Base-by-base conservation (phyloP, 495 filamentous ascomycete genomes). In the Clohesyomyces aquaticus region DNA sequence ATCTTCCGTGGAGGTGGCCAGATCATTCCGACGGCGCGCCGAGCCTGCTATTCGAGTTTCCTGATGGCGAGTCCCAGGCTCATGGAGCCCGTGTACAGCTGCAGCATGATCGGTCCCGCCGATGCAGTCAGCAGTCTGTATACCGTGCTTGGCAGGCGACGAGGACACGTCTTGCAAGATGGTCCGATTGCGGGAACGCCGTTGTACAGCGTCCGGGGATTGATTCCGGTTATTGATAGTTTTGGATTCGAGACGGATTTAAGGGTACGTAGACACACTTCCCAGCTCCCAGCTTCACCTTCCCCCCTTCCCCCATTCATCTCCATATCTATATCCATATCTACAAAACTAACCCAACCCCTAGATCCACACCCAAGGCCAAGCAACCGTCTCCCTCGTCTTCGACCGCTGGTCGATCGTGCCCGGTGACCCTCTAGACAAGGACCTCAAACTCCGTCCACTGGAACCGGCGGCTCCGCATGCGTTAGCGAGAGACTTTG, bases 201-300 rank as follows among this genome's bases (percentile, higher is more conserved):
- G n/a, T 82, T 98, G 12, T 98, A 98, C 77, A 85, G 87, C 12
- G 91, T 97, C 27, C 88, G 84, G 59, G 94, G 94, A 1, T 80
- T 96, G 23, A 88, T 98, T 50, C 94, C 94, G 0, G 94, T 98
- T 32, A 95, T 98, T 69, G 94, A 98, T 77, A 89, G 85, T 11
- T 98, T 98, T 72, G 94, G 94, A 6, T 97, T 98, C 75, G 94
- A 98, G 77, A 98, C 94, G 2, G 94, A 98, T 77, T 81, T 98
- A 43, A 80, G 94, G 50, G 73, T 75, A 67, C 61, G 73, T 65
- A 6, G 14, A 26, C 41, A 53, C 18, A 25, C 27, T 11, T 21
- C 22, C 25, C 19, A 29, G 47, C 26, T 48, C 42, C 10, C 51
- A 28, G 1, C 41, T 45, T 45, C 45, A 4, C 23, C 32, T 46